Base-by-base conservation (phyloP, 768 basidiomycete genomes). In the Trametes villosa region DNA sequence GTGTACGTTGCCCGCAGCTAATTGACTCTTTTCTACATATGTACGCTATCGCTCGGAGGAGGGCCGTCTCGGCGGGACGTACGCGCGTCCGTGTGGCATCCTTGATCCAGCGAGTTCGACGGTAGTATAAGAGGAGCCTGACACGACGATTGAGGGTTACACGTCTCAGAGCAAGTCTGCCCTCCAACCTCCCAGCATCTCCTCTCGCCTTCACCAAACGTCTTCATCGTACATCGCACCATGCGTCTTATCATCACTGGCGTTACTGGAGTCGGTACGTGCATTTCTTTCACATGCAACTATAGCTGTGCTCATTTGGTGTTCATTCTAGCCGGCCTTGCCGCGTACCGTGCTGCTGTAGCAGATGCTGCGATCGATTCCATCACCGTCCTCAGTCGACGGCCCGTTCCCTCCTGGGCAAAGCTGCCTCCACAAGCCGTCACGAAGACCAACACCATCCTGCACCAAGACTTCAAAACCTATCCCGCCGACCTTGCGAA, bases 341-440 rank as follows among this genome's bases (percentile, higher is more conserved):
- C 72, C 22, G 67, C 74, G 33, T 71, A 75, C 52, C 72, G 72
- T 45, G 69, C 72, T 17, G 76, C 72, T 12, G 63, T 76, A 12
- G 49, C 46, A 2, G 72, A 75, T 57, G 62, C 74, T 26, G 44
- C 66, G 2, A 59, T 78, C 38, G 64, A 69, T 4, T 64, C 58
- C 8, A 65, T 77, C 50, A 75, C 76, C 24, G 63, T 78, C 20
- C 72, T 78, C 38, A 66, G 71, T 17, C 71, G 77, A 2, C 71
- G 76, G 9, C 66, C 70, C 1, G 62, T 76, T 30, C 75, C 75
- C 4, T 55, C 68, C 11, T 75, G 73, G 73, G 72, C 75, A 11
- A 64, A 63, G 31, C 57, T 72, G 7, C 72, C 72, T 17, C 42
- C 69, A 6, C 68, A 71, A 40, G 68, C 71, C 1, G 30, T 59